Conservation (phyloP, 768 basidiomycete species). For the Leucocoprinus sp. region DNA sequence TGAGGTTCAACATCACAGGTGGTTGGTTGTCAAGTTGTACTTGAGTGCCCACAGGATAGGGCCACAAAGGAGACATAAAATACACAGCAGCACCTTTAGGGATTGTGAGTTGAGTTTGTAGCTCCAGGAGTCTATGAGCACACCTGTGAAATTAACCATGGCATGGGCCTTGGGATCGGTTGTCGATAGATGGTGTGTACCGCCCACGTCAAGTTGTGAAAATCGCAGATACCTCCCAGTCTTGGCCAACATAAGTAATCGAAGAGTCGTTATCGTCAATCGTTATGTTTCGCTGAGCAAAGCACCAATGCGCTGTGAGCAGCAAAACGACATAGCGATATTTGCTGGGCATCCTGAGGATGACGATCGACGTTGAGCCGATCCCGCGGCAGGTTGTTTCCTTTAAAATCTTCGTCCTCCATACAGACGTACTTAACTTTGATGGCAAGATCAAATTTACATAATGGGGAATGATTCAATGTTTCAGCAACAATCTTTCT, state of each 20-base stretch:
- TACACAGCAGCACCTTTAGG: conserved; percentile 29
- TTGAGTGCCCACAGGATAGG: conserved; percentile 31
- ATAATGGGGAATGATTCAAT: too few relatives aligned
- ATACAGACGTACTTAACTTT: not conserved
- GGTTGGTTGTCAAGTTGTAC: conserved; percentile 29
- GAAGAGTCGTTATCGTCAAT: conserved; percentile 8
- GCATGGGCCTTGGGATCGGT: conserved; percentile 1
- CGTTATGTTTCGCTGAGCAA: conserved; percentile 8
- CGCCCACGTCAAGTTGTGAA: not conserved
- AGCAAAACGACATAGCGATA: not conserved
- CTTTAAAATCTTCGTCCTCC: not conserved
- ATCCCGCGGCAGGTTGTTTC: not conserved
- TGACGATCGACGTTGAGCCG: not conserved
- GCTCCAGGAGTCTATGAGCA: not conserved
- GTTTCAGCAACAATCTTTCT: too few relatives aligned
- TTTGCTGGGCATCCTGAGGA: not conserved
- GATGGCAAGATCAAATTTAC: not conserved
- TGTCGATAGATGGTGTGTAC: not conserved
- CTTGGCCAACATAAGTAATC: conserved; percentile 4
- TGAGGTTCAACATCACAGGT: conserved; percentile 25
- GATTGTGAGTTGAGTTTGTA: not conserved
- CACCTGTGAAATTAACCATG: conserved; percentile 10
- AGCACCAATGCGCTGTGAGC: not conserved
- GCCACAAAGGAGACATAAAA: conserved; percentile 31
- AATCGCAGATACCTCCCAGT: not conserved